Evolutionary conservation across 2,329 filamentous ascomycete genomes (phyloP), one percentile per base, ranked within the genome.

Genomic region (Hypoxylon sp.): DNA sequence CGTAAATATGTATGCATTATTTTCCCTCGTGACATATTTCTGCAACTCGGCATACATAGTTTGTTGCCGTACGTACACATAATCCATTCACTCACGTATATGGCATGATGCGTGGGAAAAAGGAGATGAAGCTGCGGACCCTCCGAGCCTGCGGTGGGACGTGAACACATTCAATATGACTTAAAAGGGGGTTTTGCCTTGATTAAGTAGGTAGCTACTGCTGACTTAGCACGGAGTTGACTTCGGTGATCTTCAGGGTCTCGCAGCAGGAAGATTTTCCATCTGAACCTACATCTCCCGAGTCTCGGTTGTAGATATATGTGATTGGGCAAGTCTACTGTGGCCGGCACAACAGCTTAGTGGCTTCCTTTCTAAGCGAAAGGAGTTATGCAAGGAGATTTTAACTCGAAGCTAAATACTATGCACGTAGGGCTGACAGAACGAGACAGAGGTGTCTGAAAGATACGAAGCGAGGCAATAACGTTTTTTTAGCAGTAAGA

Each of bases 311-410:
- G 49, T 25, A 43, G 14, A 28, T 46, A 32, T 60, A 28, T 6
- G 28, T 53, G 51, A 53, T 58, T 67, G 56, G 55, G 17, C 28
- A 19, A 45, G 43, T 64, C 56, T 59, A 60, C 34, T 49, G 25
- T 23, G 55, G 30, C 45, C 32, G 36, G 55, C 45, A 25, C 9
- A 21, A 6, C 13, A 9, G 1, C 19, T 21, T 13, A 3, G 11
- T 11, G 32, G 10, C 55, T 30, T 41, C 11, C n/a, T n/a, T 19
- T 41, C 38, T 46, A 56, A 32, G 28, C 30, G 55, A 57, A 25
- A 11, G 10, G 30, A 41, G 28, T 49, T 10, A 65, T 65, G 65
- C 57, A 62, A 62, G 65, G 61, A 52, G 38, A 51, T 25, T 19
- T 34, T 45, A 43, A 52, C 41, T 23, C 25, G 32, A 55, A 59